These are phyloP conservation scores for Sugiyamaella marilandica DNA, from an alignment of 805 yeast species.

Conservation along the genomic window DNA sequence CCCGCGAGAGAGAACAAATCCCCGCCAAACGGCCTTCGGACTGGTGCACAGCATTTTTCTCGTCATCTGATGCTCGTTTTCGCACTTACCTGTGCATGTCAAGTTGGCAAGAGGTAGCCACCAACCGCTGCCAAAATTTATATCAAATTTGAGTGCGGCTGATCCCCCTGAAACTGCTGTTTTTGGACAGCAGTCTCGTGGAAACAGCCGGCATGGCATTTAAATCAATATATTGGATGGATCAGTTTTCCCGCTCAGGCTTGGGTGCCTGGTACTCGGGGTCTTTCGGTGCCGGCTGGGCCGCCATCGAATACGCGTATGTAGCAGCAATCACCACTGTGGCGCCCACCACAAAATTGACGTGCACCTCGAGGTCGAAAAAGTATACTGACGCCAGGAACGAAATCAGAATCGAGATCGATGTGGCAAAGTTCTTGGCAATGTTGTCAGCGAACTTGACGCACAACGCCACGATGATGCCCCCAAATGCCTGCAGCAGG, in stretches of 20 bases:
- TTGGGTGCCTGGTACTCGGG: background rate
- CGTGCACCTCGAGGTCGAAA: constrained; percentile 34
- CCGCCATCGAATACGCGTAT: constrained; percentile 29
- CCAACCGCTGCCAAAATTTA: background rate
- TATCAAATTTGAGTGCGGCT: background rate
- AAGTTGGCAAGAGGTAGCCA: background rate
- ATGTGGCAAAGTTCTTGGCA: constrained; percentile 40
- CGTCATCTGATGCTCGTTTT: constrained; percentile 13
- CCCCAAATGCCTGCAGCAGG: constrained; percentile 38
- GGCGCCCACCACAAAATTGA: constrained; percentile 35
- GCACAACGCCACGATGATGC: constrained; percentile 39
- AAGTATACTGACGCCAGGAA: constrained; percentile 36
- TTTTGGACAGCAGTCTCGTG: too few species aligned
- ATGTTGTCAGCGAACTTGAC: constrained; percentile 42
- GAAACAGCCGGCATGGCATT: too few species aligned
- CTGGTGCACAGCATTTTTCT: constrained; percentile 33
- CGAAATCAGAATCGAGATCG: constrained; percentile 37
- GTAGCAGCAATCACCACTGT: constrained; percentile 35
- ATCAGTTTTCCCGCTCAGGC: background rate
- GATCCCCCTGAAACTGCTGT: background rate
- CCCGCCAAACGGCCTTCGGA: constrained; percentile 24
- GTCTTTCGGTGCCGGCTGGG: background rate
- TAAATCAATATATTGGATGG: too few species aligned
- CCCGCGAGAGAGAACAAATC: constrained; percentile 17
- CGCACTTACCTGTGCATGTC: background rate